Percentiles rank a stretch among this genome's conserved stretches.
Evolutionary conservation across 129 eudicot genomes (phyloP).

Genomic region (Helianthus tuberosus): DNA sequence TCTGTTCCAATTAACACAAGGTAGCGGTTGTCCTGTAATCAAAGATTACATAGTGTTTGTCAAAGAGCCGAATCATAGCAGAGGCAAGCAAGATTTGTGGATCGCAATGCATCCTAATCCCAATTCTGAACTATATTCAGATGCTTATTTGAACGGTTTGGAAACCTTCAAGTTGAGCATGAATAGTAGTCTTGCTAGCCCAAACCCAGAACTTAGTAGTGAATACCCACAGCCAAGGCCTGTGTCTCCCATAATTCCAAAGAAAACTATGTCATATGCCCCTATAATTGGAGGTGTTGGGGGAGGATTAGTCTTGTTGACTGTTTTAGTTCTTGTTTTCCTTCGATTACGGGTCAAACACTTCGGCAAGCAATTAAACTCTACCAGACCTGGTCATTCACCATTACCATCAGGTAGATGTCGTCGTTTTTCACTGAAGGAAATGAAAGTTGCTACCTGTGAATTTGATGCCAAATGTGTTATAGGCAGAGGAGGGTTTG

Average conservation of each 20-base stretch:
- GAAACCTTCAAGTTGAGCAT: slow-evolving; percentile 53
- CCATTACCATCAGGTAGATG: slow-evolving; percentile 17
- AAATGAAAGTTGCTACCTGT: slow-evolving; percentile 38
- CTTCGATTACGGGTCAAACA: slow-evolving; percentile 20
- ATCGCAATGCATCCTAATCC: slow-evolving; percentile 35
- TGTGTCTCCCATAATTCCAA: background rate
- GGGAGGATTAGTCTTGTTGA: slow-evolving; percentile 30
- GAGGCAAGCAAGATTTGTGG: slow-evolving; percentile 37
- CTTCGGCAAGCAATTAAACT: slow-evolving; percentile 15
- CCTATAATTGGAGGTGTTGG: slow-evolving; percentile 36
- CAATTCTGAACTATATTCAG: background rate
- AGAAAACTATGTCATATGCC: slow-evolving; percentile 6
- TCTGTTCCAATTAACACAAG: slow-evolving; percentile 30
- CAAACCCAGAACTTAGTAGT: slow-evolving; percentile 41
- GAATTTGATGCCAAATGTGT: slow-evolving; percentile 26
- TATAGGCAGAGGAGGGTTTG: slow-evolving; percentile 49
- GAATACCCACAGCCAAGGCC: background rate
- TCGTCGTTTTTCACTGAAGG: slow-evolving; percentile 39
- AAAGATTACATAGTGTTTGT: slow-evolving; percentile 40
- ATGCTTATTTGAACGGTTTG: slow-evolving; percentile 51
- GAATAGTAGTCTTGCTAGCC: slow-evolving; percentile 38
- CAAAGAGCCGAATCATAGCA: slow-evolving; percentile 1
- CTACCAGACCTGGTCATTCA: slow-evolving; percentile 22
- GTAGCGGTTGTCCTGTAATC: slow-evolving; percentile 33
- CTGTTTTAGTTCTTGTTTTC: slow-evolving; percentile 25